A percentile compares a stretch with the other conserved stretches of the same genome.
phyloP scores from a whole-genome alignment of 441 rosid species.

The Metrosideros polymorpha region DNA sequence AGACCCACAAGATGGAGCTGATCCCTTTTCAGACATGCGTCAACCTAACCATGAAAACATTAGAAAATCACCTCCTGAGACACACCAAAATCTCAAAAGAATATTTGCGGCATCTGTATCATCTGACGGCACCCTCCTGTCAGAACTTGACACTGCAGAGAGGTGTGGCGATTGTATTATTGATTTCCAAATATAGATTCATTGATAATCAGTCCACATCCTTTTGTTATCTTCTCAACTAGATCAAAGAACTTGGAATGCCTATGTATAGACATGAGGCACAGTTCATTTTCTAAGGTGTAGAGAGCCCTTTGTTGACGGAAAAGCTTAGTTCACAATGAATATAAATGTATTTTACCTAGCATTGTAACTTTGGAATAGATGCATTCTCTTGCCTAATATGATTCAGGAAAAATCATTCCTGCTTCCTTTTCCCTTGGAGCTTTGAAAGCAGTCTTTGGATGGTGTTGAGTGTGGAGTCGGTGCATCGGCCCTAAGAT shows the following conservation, averaged over 20 bases:
- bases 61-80: conserved; percentile 8
- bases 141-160: conserved; percentile 42
- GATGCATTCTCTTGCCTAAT: neutral
- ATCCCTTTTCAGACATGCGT: conserved; percentile 1
- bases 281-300: neutral
- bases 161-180: conserved; percentile 27
- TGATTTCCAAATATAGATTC: conserved; percentile 49
- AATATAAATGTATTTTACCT: neutral
- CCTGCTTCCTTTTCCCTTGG: neutral
- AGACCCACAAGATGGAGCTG: neutral
- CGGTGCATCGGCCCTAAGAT: neutral
- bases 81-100: conserved; percentile 21
- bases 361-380: neutral
- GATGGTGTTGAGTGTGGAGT: neutral
- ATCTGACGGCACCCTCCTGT: conserved; percentile 12
- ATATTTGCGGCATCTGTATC: conserved; percentile 17
- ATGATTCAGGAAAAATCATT: neutral
- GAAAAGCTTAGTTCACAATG: neutral
- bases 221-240: neutral
- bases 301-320: neutral
- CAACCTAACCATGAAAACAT: conserved; percentile 3
- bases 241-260: neutral
- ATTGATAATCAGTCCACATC: neutral
- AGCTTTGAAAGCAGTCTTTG: neutral
- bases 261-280: neutral